Evolutionary conservation across 164 flowering plant species (phyloP).

Genomic region (Umbellularia californica): DNA sequence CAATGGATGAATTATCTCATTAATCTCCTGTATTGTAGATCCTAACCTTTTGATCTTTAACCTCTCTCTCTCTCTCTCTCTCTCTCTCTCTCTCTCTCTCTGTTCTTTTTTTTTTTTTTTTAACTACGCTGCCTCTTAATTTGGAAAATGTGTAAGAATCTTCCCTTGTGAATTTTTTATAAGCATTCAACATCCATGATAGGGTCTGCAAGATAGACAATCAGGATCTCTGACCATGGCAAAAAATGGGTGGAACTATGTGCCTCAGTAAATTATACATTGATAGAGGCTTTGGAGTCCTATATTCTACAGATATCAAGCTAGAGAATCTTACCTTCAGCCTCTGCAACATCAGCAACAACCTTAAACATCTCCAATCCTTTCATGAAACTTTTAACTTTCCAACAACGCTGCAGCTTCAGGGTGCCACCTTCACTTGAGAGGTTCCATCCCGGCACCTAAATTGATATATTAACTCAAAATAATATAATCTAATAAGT

Average conservation of each 20-base stretch:
- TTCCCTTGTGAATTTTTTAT: background rate
- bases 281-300: too few relatives aligned
- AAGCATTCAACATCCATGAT: background rate
- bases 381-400: slow-evolving; percentile 77
- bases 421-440: slow-evolving; percentile 52
- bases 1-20: background rate
- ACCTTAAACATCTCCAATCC: slow-evolving; percentile 77
- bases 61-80: too few relatives aligned
- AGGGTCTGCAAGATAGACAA: too few relatives aligned
- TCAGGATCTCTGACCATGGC: background rate
- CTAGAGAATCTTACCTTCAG: slow-evolving; percentile 54
- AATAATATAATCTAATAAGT: background rate
- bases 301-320: background rate
- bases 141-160: background rate
- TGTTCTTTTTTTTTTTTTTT: too few relatives aligned
- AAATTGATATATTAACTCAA: slow-evolving; percentile 3
- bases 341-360: slow-evolving; percentile 88
- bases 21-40: background rate
- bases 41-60: background rate
- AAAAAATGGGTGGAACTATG: background rate
- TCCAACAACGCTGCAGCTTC: slow-evolving; percentile 76
- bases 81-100: too few relatives aligned
- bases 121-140: background rate
- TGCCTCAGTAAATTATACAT: background rate
- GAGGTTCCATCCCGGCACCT: slow-evolving; percentile 88